Base-by-base conservation (phyloP, 768 basidiomycete species). In the Multifurca ochricompacta region DNA sequence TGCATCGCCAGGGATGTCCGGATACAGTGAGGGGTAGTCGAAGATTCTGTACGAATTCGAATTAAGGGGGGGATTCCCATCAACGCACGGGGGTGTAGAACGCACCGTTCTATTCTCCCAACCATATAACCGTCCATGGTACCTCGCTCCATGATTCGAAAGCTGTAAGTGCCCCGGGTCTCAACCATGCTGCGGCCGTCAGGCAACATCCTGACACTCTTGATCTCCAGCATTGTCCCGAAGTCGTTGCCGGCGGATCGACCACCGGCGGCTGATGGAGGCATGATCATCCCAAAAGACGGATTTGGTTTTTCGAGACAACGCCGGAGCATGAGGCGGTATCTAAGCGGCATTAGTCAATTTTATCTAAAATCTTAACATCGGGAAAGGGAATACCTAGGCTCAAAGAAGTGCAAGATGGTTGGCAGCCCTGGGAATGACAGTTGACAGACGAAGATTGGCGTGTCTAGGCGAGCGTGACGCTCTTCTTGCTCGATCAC, bases 291-390 rank as follows among this genome's bases (percentile, higher is more conserved):
- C 34, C 95, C 95, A 68, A 98, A 96, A 21, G 76, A 74, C n/a
- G 89, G 89, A 39, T 72, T 72, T 4, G 79, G 73, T 14, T 77
- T 81, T 63, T 91, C 85, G 53, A 97, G 83, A 66, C 88, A 92
- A n/a, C 95, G 83, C 21, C 95, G 87, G 50, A 98, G 84, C 95
- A 98, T 97, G 47, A 98, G 77, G 6, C 95, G 85, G 67, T 97
- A 94, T 63, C 84, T 83, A 54, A 18, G 53, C 13, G 48, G 39
- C 45, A 21, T 28, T 56, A 51, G 42, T 23, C 23, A 30, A 28
- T 10, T 19, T 49, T 32, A 8, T 16, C 21, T 39, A 19, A 35
- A n/a, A 35, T 4, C 10, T 16, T 35, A 28, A 41, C 42, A 36
- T 34, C 13, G 30, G 16, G 18, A 42, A 32, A 45, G 36, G 19